Evolutionary conservation across 2,329 filamentous ascomycete species (phyloP), one percentile per base, ranked within the genome.

Genomic region (Aspergillus bombycis): DNA sequence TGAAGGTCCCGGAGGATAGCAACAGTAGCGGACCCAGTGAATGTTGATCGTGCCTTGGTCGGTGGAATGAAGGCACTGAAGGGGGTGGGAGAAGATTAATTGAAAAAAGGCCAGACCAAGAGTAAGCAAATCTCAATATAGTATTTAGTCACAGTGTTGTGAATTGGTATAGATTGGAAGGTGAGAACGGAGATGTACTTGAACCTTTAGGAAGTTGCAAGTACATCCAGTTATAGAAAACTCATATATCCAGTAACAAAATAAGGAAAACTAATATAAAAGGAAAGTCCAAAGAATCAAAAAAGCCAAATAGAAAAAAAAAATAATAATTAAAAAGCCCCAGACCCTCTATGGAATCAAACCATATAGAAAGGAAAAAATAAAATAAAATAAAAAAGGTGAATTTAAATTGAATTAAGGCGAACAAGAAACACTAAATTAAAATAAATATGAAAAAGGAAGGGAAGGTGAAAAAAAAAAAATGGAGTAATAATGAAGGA

Each of bases 91-190:
- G 34, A 36, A 62, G 41, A 57, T 60, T 34, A 53, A 60, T 38
- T 55, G 32, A 26, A 62, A 82, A 65, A 89, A 89, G 82, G 84
- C 81, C 67, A 86, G 88, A 79, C 71, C 71, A 71, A 64, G 66
- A 83, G 83, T 65, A 81, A 53, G 61, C 53, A 58, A 59, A 41
- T 60, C 65, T 67, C 65, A 38, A 66, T 60, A 65, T 67, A 63
- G 41, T 62, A 62, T 57, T 63, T 59, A 46, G 36, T 46, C 11
- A 48, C 23, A 30, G 38, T 60, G 54, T 36, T 28, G 45, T 50
- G 19, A 41, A 55, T 64, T 26, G 61, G 56, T 63, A 63, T 65
- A 68, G 58, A 65, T 68, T 55, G 62, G 64, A 69, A 67, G 57
- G 62, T 61, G 62, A 65, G 63, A 59, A 57, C 60, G 60, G 59